These are phyloP conservation scores for Falciphora oryzae DNA, from an alignment of 2,329 filamentous ascomycete species.

Conservation along the genomic window DNA sequence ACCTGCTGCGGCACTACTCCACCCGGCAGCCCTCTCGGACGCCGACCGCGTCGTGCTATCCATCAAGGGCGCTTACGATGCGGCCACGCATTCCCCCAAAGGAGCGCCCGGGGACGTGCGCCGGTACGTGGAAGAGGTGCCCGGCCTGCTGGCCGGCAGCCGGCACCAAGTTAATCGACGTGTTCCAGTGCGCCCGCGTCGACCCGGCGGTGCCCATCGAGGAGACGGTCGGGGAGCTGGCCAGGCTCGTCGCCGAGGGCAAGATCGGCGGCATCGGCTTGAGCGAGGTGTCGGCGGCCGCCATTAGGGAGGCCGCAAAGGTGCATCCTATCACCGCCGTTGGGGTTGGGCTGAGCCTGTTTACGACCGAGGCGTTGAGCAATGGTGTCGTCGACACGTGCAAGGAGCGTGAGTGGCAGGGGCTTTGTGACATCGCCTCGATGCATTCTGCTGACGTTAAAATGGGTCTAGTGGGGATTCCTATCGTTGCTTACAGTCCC, in stretches of 20 bases:
- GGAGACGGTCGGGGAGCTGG: too few relatives aligned
- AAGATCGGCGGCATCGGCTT: too few relatives aligned
- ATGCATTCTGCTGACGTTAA: too few relatives aligned
- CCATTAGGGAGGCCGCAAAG: too few relatives aligned
- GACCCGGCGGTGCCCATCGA: too few relatives aligned
- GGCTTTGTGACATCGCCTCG: too few relatives aligned
- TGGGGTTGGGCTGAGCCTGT: constrained; percentile 40
- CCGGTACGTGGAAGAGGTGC: too few relatives aligned
- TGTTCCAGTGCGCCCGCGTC: too few relatives aligned
- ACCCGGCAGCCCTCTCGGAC: constrained; percentile 48
- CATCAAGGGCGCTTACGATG: constrained; percentile 40
- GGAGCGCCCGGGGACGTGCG: constrained; percentile 38
- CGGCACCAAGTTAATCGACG: constrained; percentile 31
- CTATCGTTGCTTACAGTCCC: constrained; percentile 24
- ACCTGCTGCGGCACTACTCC: constrained; percentile 49
- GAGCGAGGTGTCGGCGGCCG: too few relatives aligned
- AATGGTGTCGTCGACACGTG: constrained; percentile 26
- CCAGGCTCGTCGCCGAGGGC: too few relatives aligned
- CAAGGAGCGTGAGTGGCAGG: too few relatives aligned
- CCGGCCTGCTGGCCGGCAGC: constrained; percentile 38
- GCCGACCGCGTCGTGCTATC: constrained; percentile 47
- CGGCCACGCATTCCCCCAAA: constrained; percentile 12
- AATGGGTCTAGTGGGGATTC: background rate
- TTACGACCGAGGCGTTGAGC: constrained; percentile 26
- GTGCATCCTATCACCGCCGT: constrained; percentile 37